These are phyloP conservation scores for Sugiyamaella sp. DNA, from an alignment of 1,139 yeast species.

Conservation along the genomic window DNA sequence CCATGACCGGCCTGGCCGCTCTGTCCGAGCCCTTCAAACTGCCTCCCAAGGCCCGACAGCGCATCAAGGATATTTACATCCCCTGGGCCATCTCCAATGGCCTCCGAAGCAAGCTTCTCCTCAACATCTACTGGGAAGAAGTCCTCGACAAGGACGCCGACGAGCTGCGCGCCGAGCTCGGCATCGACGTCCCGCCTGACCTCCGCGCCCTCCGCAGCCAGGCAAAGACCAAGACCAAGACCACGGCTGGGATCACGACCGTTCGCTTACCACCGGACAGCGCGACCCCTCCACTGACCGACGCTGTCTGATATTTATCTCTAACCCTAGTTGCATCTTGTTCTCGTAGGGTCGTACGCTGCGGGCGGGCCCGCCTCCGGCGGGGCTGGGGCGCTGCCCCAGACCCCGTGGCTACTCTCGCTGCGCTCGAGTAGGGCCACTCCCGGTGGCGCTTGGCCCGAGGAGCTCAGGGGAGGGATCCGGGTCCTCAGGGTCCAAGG, in stretches of 20 bases:
- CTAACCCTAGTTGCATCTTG: too few species aligned
- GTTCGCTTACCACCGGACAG: too few species aligned
- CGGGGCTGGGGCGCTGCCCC: neutral
- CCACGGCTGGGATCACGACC: too few species aligned
- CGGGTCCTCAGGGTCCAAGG: too few species aligned
- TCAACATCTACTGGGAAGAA: slow-evolving; percentile 94
- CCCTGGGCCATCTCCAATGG: slow-evolving; percentile 92
- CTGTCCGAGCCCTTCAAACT: slow-evolving; percentile 81
- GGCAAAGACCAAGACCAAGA: slow-evolving; percentile 3
- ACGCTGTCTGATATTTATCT: too few species aligned
- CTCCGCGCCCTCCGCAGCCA: slow-evolving; percentile 63
- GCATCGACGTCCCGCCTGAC: slow-evolving; percentile 78
- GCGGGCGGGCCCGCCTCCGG: too few species aligned
- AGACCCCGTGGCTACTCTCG: neutral
- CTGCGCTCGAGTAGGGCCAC: neutral
- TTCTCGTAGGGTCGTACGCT: too few species aligned
- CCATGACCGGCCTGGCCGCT: slow-evolving; percentile 95
- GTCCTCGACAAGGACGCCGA: slow-evolving; percentile 70
- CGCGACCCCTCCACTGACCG: too few species aligned
- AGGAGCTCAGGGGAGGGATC: too few species aligned
- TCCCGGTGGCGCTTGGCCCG: too few species aligned
- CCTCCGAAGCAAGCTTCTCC: slow-evolving; percentile 68
- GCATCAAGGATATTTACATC: slow-evolving; percentile 59
- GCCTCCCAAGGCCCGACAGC: slow-evolving; percentile 55
- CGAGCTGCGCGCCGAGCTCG: slow-evolving; percentile 69